Conservation (phyloP, 192 early-diverging fungal species). For the Kappamyces sp. region DNA sequence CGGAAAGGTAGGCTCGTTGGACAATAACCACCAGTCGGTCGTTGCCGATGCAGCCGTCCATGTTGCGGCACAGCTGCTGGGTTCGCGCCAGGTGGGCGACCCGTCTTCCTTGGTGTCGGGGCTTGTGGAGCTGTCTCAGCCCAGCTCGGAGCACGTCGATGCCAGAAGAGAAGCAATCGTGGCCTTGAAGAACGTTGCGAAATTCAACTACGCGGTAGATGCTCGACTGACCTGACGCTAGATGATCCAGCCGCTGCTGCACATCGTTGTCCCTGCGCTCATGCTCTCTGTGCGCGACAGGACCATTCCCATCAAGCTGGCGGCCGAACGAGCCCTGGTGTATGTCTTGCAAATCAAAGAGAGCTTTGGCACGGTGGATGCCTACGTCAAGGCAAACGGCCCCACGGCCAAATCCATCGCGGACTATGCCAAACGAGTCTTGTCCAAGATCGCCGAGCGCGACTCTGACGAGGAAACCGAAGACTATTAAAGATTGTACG, state of each 20-base stretch:
- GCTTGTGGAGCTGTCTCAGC: not conserved
- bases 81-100: not conserved
- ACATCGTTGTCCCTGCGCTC: slow-evolving; percentile 52
- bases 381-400: slow-evolving; percentile 35
- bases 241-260: slow-evolving; percentile 42
- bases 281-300: slow-evolving; percentile 75
- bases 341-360: slow-evolving; percentile 62
- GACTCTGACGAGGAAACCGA: slow-evolving; percentile 40
- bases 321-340: slow-evolving; percentile 75
- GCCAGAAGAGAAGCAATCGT: slow-evolving; percentile 36
- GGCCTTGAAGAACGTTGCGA: slow-evolving; percentile 41
- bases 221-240: slow-evolving; percentile 30
- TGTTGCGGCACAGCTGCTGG: slow-evolving; percentile 18
- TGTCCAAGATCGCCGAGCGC: slow-evolving; percentile 43
- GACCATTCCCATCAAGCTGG: slow-evolving; percentile 75
- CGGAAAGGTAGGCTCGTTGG: slow-evolving; percentile 20
- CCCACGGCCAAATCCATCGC: slow-evolving; percentile 36
- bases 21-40: slow-evolving; percentile 13
- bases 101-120: too few species aligned
- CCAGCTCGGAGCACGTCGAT: slow-evolving; percentile 15
- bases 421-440: slow-evolving; percentile 44
- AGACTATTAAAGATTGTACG: slow-evolving; percentile 15
- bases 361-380: slow-evolving; percentile 23
- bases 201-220: slow-evolving; percentile 7
- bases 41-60: slow-evolving; percentile 28